Evolutionary conservation across 805 yeast genomes (phyloP), one percentile per base, ranked within the genome.

Genomic region (Maudiozyma bulderi): DNA sequence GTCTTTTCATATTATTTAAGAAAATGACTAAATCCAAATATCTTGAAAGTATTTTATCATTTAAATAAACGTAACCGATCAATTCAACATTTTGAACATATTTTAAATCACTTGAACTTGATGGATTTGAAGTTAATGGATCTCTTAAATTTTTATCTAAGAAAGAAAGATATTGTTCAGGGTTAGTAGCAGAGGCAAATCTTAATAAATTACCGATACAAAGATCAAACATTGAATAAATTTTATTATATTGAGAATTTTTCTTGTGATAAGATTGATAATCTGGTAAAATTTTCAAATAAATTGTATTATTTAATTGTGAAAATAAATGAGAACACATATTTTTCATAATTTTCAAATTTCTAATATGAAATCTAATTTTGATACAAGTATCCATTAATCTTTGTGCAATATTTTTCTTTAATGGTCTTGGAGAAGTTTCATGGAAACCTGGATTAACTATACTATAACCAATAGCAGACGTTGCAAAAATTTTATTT

Each of bases 181-280:
- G 73, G 56, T 79, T 77, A 3, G 81, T 65, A 13, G 81, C 77
- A 1, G 82, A 76, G 8, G 77, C 43, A 57, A 67, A 79, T 38
- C 72, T 61, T 15, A 75, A 54, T 6, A 80, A 61, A 31, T 69
- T 61, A 31, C 50, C 51, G 8, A 57, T 49, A 5, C 60, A 52
- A 3, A 49, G 20, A 46, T 59, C 64, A 14, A 58, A 48, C 38
- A 52, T 47, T 43, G 33, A 45, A 8, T 57, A 50, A 44, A 46
- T 51, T 5, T 43, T 48, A 14, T 20, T 20, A n/a, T 50, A 52
- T 26, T 44, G 38, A 33, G 53, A 52, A 5, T 45, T 54, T 31
- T 52, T 51, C 28, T 46, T 54, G 40, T 58, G 31, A 29, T 40
- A 57, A 3, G 41, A 34, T 45, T 58, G 59, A 37, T 59, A 51